These are phyloP conservation scores for Chlamydomonas urium DNA, from an alignment of 139 green algal species.

Conservation along the genomic window DNA sequence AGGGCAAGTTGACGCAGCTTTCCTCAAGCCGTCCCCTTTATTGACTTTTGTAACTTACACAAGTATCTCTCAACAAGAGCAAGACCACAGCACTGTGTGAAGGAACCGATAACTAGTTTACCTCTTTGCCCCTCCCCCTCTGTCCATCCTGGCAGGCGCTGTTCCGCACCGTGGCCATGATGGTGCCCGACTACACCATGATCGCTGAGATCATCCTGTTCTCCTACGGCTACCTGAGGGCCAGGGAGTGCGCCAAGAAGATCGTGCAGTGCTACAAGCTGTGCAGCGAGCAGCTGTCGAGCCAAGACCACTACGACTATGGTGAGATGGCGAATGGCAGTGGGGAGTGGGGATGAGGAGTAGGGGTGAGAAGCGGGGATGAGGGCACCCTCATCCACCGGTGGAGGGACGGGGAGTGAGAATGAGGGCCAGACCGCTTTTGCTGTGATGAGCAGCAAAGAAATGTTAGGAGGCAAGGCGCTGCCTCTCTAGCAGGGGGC, in stretches of 20 bases:
- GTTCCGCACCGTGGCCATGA: slow-evolving; percentile 72
- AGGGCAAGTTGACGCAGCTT: too few relatives aligned
- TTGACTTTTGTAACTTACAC: too few relatives aligned
- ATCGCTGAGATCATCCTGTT: slow-evolving; percentile 77
- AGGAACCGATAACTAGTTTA: background rate
- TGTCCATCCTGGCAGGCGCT: slow-evolving; percentile 35
- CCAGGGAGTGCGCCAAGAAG: slow-evolving; percentile 69
- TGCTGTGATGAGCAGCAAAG: too few relatives aligned
- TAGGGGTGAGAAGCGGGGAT: background rate
- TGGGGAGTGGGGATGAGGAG: background rate
- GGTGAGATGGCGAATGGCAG: too few relatives aligned
- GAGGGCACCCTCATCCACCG: too few relatives aligned
- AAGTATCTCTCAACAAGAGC: too few relatives aligned
- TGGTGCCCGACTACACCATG: slow-evolving; percentile 75
- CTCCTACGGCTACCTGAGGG: slow-evolving; percentile 53
- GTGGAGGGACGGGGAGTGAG: too few relatives aligned
- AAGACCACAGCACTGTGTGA: too few relatives aligned
- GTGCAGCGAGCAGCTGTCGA: slow-evolving; percentile 79
- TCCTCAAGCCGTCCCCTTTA: too few relatives aligned
- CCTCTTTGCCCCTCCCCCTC: background rate
- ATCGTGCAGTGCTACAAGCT: slow-evolving; percentile 83
- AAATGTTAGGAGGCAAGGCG: too few relatives aligned
- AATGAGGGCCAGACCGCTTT: too few relatives aligned
- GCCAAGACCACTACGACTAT: slow-evolving; percentile 79
- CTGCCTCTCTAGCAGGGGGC: too few relatives aligned